Conservation (phyloP, 2,329 filamentous ascomycete genomes). For the Sclerotinia glacialis region DNA sequence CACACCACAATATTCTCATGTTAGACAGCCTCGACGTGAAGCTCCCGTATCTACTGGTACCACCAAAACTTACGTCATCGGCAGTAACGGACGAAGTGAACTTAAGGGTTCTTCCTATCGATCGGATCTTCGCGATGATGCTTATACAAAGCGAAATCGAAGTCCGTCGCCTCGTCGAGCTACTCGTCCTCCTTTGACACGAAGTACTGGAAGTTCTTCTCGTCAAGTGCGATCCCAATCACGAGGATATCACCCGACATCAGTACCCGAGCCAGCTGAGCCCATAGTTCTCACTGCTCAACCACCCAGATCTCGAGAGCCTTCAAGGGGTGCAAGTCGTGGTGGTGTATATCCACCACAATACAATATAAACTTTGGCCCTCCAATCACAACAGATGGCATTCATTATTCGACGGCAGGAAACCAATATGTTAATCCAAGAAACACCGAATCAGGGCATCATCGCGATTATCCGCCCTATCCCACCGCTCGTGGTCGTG, state of each 20-base stretch:
- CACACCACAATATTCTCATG: constrained; percentile 15
- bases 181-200: constrained; percentile 26
- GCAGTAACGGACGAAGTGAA: constrained; percentile 31
- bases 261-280: constrained; percentile 24
- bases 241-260: constrained; percentile 25
- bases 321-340: constrained; percentile 22
- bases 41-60: constrained; percentile 31
- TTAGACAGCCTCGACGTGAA: constrained; percentile 22
- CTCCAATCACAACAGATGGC: constrained; percentile 5
- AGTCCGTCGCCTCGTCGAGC: constrained; percentile 31
- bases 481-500: neutral
- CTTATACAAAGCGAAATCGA: constrained; percentile 29
- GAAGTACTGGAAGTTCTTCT: constrained; percentile 17
- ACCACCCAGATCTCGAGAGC: constrained; percentile 29
- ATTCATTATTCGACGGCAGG: constrained; percentile 1
- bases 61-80: constrained; percentile 22
- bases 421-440: constrained; percentile 7
- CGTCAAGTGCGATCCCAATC: constrained; percentile 26
- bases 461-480: constrained; percentile 17
- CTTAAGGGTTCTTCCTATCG: constrained; percentile 25
- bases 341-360: constrained; percentile 1
- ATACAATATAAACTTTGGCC: constrained; percentile 11
- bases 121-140: constrained; percentile 27
- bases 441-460: constrained; percentile 10
- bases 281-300: constrained; percentile 26